These are phyloP conservation scores for Rhizoctonia solani DNA, from an alignment of 1,284 basidiomycete genomes.

Conservation along the genomic window DNA sequence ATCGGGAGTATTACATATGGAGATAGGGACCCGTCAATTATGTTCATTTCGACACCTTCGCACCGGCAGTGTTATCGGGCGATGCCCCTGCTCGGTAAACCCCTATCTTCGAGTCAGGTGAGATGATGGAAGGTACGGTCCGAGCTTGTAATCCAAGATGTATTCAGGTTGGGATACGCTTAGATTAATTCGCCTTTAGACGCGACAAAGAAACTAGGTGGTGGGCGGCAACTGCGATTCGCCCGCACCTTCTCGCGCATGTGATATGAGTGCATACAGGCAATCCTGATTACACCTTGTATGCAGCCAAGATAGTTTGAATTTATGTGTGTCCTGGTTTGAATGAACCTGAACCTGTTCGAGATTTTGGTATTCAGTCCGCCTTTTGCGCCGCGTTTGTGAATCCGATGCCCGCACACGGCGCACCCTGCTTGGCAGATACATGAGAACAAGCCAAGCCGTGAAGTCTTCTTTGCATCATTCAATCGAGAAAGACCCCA, in stretches of 20 bases:
- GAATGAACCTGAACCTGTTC: too few species aligned
- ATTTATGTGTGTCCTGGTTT: too few species aligned
- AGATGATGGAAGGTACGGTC: background rate
- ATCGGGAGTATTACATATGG: background rate
- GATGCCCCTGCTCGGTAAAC: background rate
- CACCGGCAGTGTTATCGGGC: background rate
- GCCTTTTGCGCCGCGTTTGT: too few species aligned
- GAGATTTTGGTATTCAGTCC: too few species aligned
- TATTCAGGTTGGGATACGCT: too few species aligned
- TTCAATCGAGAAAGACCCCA: too few species aligned
- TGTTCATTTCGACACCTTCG: background rate
- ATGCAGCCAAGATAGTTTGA: background rate
- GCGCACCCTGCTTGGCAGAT: too few species aligned
- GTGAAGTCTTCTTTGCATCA: too few species aligned
- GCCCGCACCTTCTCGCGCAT: slow-evolving; percentile 21
- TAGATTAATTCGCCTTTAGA: background rate
- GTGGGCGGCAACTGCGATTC: slow-evolving; percentile 13
- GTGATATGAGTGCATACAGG: slow-evolving; percentile 4
- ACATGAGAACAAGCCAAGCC: too few species aligned
- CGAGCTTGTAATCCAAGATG: too few species aligned
- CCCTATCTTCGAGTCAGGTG: background rate
- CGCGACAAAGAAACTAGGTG: background rate
- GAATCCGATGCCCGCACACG: too few species aligned
- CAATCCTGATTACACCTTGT: background rate
- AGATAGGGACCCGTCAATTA: background rate